Evolutionary conservation across 2,329 filamentous ascomycete genomes (phyloP), one percentile per base, ranked within the genome.

Genomic region (Tolypocladium ophioglossoides): DNA sequence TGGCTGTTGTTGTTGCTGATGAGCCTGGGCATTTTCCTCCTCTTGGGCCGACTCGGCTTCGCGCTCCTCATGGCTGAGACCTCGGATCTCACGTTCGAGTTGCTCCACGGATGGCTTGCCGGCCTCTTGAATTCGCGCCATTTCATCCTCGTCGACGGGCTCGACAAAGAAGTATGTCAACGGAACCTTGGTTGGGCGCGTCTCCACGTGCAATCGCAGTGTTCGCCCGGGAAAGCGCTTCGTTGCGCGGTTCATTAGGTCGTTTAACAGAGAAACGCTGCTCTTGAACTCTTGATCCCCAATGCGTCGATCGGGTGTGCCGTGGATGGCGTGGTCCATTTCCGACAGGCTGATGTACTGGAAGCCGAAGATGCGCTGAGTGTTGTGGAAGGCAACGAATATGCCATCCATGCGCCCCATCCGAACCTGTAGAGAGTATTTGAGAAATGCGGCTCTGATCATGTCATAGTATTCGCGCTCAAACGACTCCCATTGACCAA

Each of bases 401-500:
- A 97, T 96, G 53, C 94, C 94, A 66, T 99, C 92, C 95, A 99
- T 99, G 51, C 91, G 85, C 20, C 95, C 94, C 83, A 99, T 95
- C 47, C 94, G 88, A 32, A 92, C 95, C 71, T 99, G 94, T 34
- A 99, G 77, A 11, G 91, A 96, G 69, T 99, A 99, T 66, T 99
- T 99, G 54, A 99, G 75, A 72, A 99, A 92, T 0, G 92, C 94
- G 1, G 91, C 83, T 52, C 95, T 82, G 56, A 95, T 92, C 91
- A 99, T 95, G 69, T 99, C 94, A 68, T 86, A 95, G 68, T 94
- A 96, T 65, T 99, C 95, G 55, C 91, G 84, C 72, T 99, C 94
- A 67, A 86, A 99, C 0, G 92, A 97, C 68, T 95, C 87, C 77
- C 81, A 99, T 55, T 84, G 77, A 18, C 95, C 95, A 52, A 84